Base-by-base conservation (phyloP, 352 stramenopile species). In the Hyaloperonospora brassicae region DNA sequence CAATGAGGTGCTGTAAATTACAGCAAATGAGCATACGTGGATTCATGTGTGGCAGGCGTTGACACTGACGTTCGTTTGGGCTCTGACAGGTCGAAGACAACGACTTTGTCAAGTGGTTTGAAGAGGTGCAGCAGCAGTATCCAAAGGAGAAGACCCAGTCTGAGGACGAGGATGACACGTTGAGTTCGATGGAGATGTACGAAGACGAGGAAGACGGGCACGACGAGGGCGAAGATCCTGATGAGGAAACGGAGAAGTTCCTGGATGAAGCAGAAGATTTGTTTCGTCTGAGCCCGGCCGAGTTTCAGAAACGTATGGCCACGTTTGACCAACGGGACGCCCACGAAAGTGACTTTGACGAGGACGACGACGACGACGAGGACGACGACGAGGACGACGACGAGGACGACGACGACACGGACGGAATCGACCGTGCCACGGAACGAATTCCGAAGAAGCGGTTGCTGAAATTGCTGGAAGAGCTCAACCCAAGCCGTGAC, bases 381-480 rank as follows among this genome's bases (percentile, higher is more conserved):
- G 58, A 69, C 2, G 66, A 57, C 1, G 59, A 69, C 0, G 68
- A 74, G 0, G 61, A 74, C 5, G 62, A 73, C 5, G 59, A 67
- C 1, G 68, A 72, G 2, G 62, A 74, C 0, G 61, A 74, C 5
- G 62, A 73, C 5, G 59, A 67, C 1, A 56, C 75, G 5, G 51
- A 77, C 4, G 73, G 70, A 22, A 78, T 87, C 24, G 75, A 92
- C 14, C 79, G 81, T 7, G 81, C 69, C 0, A 84, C 50, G 1
- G 73, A 87, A 57, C 72, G 72, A 7, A 92, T 92, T 41, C 72
- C 76, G 0, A 89, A 84, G 58, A 76, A 73, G 39, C 79, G 83
- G 44, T 59, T 92, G 41, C 47, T 88, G 0, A 84, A 87, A 48
- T 64, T 87, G n/a, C 58, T 92, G 22, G 66, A 66, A 50, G 81